These are phyloP conservation scores for Amauroascus niger DNA, from an alignment of 2,329 filamentous ascomycete species.

Conservation along the genomic window DNA sequence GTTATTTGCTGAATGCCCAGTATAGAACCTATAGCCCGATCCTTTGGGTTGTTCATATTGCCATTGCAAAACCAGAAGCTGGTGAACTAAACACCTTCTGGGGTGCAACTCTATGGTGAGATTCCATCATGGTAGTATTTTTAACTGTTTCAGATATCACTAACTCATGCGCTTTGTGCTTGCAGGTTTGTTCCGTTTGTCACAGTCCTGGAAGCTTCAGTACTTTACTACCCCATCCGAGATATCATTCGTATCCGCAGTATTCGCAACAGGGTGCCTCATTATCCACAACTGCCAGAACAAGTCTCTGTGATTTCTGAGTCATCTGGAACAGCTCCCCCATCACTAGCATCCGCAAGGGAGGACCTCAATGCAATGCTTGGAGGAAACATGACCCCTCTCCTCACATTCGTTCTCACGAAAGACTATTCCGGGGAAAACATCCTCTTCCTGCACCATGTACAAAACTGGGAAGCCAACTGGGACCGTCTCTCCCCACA, in stretches of 20 bases:
- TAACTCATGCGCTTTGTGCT: background rate
- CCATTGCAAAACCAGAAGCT: background rate
- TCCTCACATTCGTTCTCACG: conserved; percentile 52
- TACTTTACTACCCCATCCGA: conserved; percentile 49
- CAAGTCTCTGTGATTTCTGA: background rate
- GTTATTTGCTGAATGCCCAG: background rate
- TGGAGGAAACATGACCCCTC: conserved; percentile 45
- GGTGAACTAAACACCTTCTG: conserved; percentile 4
- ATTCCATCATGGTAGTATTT: background rate
- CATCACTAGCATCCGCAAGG: background rate
- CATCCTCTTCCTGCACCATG: conserved; percentile 52
- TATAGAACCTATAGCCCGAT: background rate
- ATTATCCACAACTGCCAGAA: background rate
- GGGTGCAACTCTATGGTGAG: conserved; percentile 10
- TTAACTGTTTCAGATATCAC: background rate
- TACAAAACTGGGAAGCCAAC: conserved; percentile 44
- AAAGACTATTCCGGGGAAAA: conserved; percentile 59
- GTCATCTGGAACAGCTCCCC: background rate
- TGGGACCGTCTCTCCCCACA: conserved; percentile 19
- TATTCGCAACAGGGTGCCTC: background rate
- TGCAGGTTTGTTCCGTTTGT: conserved; percentile 44
- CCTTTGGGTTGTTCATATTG: conserved; percentile 1
- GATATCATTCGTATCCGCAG: conserved; percentile 1
- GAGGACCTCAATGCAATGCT: conserved; percentile 46
- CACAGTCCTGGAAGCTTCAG: conserved; percentile 49